Evolutionary conservation across 2,329 filamentous ascomycete species (phyloP), one percentile per base, ranked within the genome.

Genomic region (Cladophialophora psammophila): DNA sequence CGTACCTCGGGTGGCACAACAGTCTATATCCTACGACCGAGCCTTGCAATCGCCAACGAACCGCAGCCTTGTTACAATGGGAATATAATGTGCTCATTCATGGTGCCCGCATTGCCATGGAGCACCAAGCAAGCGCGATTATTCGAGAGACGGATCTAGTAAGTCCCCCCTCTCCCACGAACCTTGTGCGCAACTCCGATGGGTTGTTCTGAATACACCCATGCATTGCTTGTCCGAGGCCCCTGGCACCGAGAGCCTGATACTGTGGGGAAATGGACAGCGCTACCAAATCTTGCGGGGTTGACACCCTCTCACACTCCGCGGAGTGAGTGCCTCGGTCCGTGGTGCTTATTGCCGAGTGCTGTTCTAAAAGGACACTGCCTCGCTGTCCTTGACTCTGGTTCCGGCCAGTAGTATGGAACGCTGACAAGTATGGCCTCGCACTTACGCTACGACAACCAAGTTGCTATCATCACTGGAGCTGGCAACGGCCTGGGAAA

Each of bases 391-490:
- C n/a, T 31, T 13, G 59, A 31, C 6, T 26, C 18, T 38, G 35
- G 7, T 34, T 26, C 20, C 32, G 38, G 13, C 18, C 32, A n/a
- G 18, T 18, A 26, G 15, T 32, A 36, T 60, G 42, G 42, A 31
- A 34, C 10, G 13, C 13, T 20, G 32, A 62, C 38, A 35, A 50
- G 35, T 15, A 80, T 68, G 70, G 85, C 91, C 90, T 88, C 83
- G 80, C 86, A 90, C 78, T 83, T 96, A 76, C 87, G 92, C 75
- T 97, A 91, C 78, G 93, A 96, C 81, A 90, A 89, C 81, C 92
- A 95, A 84, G 92, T 92, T 72, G 91, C 93, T 75, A 91, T 96
- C 72, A 89, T 96, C 72, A 96, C 92, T 55, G 92, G 92, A 74
- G 92, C 92, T 67, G 92, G 92, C 71, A 91, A 91, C 79, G 92